A percentile compares a stretch with the other conserved stretches of the same genome.
phyloP scores from a whole-genome alignment of 2,329 filamentous ascomycete genomes.

The Penicillium nordicum region DNA sequence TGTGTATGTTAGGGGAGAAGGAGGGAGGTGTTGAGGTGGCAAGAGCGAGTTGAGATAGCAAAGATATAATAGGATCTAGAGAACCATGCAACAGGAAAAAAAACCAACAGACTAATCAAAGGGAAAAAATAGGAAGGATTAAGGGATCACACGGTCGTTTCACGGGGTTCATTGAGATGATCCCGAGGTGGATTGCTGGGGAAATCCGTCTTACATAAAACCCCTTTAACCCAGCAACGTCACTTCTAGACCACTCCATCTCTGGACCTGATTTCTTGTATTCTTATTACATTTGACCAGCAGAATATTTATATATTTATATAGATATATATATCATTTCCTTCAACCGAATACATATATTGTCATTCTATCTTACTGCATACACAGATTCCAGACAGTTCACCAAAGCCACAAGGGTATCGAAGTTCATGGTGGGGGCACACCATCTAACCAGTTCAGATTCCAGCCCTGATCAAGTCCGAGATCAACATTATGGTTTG shows the following conservation, averaged over 20 bases:
- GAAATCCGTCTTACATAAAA: constrained; percentile 23
- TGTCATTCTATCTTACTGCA: background rate
- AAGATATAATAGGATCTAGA: constrained; percentile 12
- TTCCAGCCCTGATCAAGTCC: constrained; percentile 42
- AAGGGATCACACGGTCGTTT: constrained; percentile 16
- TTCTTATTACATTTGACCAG: too few relatives aligned
- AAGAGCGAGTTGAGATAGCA: constrained; percentile 8
- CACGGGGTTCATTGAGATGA: constrained; percentile 16
- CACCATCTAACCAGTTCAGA: constrained; percentile 35
- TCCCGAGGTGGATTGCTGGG: constrained; percentile 23
- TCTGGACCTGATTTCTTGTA: background rate
- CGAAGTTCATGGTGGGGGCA: background rate
- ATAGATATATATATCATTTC: too few relatives aligned
- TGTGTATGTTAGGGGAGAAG: background rate
- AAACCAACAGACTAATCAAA: constrained; percentile 11
- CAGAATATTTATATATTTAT: background rate
- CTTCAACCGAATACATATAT: background rate
- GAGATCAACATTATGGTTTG: constrained; percentile 28
- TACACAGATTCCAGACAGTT: background rate
- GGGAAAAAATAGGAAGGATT: background rate
- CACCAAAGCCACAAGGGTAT: background rate
- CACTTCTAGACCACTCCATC: background rate
- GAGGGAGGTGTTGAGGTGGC: constrained; percentile 12
- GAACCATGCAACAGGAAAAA: constrained; percentile 12
- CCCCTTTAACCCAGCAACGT: constrained; percentile 2